These are phyloP conservation scores for Wickerhamomyces xylosicus DNA, from an alignment of 805 yeast species.

Conservation along the genomic window DNA sequence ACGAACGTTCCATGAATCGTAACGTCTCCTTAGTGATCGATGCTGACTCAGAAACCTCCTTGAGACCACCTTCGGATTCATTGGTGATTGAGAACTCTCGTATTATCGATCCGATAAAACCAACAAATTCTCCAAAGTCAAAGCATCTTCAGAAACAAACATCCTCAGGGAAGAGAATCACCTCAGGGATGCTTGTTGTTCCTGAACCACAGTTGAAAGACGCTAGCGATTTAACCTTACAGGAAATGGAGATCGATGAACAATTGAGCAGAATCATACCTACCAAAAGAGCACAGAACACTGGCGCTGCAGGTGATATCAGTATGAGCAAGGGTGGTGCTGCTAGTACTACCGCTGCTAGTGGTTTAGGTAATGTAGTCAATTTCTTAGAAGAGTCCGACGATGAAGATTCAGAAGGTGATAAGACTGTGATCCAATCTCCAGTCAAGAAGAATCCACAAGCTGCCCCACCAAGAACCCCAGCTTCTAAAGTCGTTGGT, in stretches of 20 bases:
- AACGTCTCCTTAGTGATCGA: not conserved
- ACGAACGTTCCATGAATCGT: not conserved
- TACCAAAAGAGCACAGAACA: conserved; percentile 3
- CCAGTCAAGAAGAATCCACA: not conserved
- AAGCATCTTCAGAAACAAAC: conserved; percentile 13
- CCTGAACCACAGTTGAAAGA: conserved; percentile 34
- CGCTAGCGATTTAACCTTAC: conserved; percentile 26
- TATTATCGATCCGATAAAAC: conserved; percentile 15
- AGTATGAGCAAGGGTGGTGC: not conserved
- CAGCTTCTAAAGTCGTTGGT: not conserved
- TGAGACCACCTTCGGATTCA: not conserved
- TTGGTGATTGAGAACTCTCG: not conserved
- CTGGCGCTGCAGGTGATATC: conserved; percentile 3
- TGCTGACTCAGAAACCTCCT: not conserved
- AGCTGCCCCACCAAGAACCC: not conserved
- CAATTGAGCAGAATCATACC: conserved; percentile 15
- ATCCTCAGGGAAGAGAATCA: conserved; percentile 26
- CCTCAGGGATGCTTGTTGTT: conserved; percentile 32
- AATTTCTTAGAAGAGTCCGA: not conserved
- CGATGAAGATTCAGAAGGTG: not conserved
- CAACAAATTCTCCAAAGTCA: conserved; percentile 5
- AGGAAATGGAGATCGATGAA: conserved; percentile 26
- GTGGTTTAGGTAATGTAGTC: not conserved
- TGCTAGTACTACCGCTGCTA: not conserved
- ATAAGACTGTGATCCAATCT: not conserved